Percentiles rank a stretch among this genome's conserved stretches.
These are phyloP conservation scores for Furcasterigmium sp. DNA, from an alignment of 2,329 filamentous ascomycete genomes.

Conservation along the genomic window DNA sequence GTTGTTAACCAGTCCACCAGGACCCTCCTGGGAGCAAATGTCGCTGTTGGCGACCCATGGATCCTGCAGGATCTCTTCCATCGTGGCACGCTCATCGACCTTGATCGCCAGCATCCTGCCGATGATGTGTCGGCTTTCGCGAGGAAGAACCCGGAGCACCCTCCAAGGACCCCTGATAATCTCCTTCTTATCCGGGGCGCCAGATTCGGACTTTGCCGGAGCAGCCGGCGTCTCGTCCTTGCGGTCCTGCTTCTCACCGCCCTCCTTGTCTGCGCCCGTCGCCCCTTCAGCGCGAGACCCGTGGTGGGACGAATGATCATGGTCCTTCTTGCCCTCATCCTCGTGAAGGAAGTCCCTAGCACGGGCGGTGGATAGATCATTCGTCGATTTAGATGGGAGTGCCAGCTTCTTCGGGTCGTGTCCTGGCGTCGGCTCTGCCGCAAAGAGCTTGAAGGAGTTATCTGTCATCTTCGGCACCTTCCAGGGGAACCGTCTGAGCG, in stretches of 20 bases:
- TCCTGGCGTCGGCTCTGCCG: constrained; percentile 75
- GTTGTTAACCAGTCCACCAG: constrained; percentile 59
- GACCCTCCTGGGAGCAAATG: constrained; percentile 74
- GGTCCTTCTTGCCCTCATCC: constrained; percentile 21
- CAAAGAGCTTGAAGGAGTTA: constrained; percentile 92
- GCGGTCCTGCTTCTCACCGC: constrained; percentile 8
- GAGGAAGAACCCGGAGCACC: constrained; percentile 76
- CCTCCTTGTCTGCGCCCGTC: constrained; percentile 3
- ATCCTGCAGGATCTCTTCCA: constrained; percentile 82
- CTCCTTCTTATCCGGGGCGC: constrained; percentile 55
- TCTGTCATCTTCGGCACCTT: constrained; percentile 88
- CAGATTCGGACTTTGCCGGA: constrained; percentile 8
- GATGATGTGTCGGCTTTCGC: constrained; percentile 86
- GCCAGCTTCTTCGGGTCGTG: constrained; percentile 53
- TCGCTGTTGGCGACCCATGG: constrained; percentile 83
- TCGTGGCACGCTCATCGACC: constrained; percentile 73
- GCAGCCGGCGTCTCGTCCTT: too few relatives aligned
- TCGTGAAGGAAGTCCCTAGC: constrained; percentile 33
- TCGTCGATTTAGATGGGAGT: constrained; percentile 37
- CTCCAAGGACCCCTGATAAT: constrained; percentile 91
- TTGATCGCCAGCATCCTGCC: constrained; percentile 89
- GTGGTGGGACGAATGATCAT: constrained; percentile 8
- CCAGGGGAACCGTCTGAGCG: constrained; percentile 90
- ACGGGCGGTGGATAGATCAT: constrained; percentile 33
- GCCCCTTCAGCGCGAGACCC: constrained; percentile 4